phyloP scores from a whole-genome alignment of 1,284 basidiomycete genomes.

The Ustilago hordei region DNA sequence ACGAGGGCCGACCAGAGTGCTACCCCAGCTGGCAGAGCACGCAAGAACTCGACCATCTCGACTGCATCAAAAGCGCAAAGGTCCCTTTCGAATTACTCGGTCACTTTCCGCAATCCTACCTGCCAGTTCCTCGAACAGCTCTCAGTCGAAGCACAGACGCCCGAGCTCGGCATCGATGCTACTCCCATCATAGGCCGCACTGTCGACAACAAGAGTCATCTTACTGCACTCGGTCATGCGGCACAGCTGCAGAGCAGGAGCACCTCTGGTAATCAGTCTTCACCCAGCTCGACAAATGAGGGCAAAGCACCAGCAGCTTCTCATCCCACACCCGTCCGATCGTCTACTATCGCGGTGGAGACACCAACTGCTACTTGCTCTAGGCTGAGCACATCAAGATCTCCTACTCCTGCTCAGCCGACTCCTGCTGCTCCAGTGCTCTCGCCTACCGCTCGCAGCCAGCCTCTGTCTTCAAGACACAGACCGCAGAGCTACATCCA shows the following conservation, averaged over 20 bases:
- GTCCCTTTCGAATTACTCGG: conserved; percentile 34
- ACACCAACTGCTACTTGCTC: neutral
- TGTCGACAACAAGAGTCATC: conserved; percentile 35
- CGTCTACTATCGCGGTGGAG: conserved; percentile 21
- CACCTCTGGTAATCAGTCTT: conserved; percentile 6
- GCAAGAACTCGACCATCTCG: conserved; percentile 17
- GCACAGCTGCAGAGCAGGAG: conserved; percentile 31
- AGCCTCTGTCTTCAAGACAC: conserved; percentile 19
- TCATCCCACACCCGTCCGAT: conserved; percentile 2
- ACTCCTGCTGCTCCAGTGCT: neutral
- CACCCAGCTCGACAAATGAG: conserved; percentile 3
- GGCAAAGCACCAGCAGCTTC: conserved; percentile 17
- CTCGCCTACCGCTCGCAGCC: conserved; percentile 7
- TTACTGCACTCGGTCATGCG: conserved; percentile 46
- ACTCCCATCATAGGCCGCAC: conserved; percentile 23
- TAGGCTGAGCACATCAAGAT: conserved; percentile 2
- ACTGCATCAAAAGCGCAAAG: conserved; percentile 15
- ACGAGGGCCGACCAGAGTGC: conserved; percentile 2
- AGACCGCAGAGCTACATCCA: conserved; percentile 39
- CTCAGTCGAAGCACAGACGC: conserved; percentile 31
- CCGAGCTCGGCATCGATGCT: conserved; percentile 37
- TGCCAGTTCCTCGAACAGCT: conserved; percentile 42
- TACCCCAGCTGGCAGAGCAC: conserved; percentile 1
- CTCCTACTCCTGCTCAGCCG: conserved; percentile 2
- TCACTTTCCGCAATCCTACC: conserved; percentile 45